A percentile compares a stretch with the other conserved stretches of the same genome.
Evolutionary conservation across 2,329 filamentous ascomycete genomes (phyloP).

Genomic region (Cladosporium sp.): DNA sequence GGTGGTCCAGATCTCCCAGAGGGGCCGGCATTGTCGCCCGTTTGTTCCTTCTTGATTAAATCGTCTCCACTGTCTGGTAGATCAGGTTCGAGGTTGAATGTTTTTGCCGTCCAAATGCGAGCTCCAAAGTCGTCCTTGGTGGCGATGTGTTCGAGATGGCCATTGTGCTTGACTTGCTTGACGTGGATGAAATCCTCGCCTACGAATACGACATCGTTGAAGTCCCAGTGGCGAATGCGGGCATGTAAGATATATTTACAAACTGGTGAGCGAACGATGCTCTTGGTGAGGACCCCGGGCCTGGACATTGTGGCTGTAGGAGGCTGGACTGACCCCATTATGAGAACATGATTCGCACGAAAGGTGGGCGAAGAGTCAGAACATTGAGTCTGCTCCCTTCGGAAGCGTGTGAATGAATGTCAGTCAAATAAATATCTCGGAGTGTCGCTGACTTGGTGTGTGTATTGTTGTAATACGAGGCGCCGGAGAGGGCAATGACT

Average conservation of each 20-base stretch:
- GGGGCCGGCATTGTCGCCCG: not conserved
- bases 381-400: too few species aligned
- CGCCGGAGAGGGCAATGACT: too few species aligned
- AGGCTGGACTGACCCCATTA: conserved; percentile 9
- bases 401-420: too few species aligned
- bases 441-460: too few species aligned
- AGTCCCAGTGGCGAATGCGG: conserved; percentile 63
- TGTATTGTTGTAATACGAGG: too few species aligned
- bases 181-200: conserved; percentile 80
- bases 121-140: conserved; percentile 74
- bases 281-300: conserved; percentile 70
- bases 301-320: not conserved
- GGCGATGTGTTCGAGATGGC: conserved; percentile 70
- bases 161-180: conserved; percentile 58
- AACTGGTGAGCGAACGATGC: conserved; percentile 70
- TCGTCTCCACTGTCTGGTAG: conserved; percentile 33
- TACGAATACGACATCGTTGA: conserved; percentile 83
- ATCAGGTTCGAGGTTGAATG: conserved; percentile 53
- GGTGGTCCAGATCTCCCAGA: conserved; percentile 48
- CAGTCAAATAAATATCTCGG: too few species aligned
- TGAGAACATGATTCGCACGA: conserved; percentile 1
- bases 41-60: conserved; percentile 20
- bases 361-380: not conserved
- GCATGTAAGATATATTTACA: conserved; percentile 75
- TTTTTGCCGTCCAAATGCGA: conserved; percentile 72